These are phyloP conservation scores for Calendula officinalis DNA, from an alignment of 129 eudicot species.

Conservation along the genomic window DNA sequence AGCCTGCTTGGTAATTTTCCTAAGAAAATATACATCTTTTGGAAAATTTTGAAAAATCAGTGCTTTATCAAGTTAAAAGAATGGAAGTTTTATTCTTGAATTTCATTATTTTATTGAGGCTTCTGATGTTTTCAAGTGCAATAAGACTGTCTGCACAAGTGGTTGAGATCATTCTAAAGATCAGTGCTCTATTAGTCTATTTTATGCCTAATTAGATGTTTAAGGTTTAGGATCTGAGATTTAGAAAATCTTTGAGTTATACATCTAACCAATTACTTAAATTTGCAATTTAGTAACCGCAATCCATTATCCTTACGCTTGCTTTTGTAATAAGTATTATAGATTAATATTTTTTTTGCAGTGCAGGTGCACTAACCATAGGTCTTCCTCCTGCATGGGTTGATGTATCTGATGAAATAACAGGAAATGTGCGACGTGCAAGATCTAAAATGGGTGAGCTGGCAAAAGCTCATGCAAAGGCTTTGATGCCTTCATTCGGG, in stretches of 20 bases:
- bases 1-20: background rate
- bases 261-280: background rate
- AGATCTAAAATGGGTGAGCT: conserved; percentile 74
- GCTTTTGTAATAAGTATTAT: background rate
- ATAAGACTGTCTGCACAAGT: background rate
- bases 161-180: background rate
- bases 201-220: background rate
- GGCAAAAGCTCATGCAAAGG: conserved; percentile 90
- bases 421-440: conserved; percentile 63
- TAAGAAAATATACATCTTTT: background rate
- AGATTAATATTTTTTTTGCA: conserved; percentile 21
- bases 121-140: background rate
- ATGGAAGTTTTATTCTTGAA: background rate
- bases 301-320: background rate
- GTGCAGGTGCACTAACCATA: conserved; percentile 60
- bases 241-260: background rate
- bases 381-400: conserved; percentile 99
- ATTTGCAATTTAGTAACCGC: conserved; percentile 2
- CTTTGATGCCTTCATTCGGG: conserved; percentile 88
- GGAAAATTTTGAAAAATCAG: background rate
- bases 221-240: background rate
- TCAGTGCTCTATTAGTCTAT: background rate
- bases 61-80: background rate
- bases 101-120: background rate
- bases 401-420: conserved; percentile 82